These are phyloP conservation scores for Diaporthe citrichinensis DNA, from an alignment of 2,329 filamentous ascomycete species.

Conservation along the genomic window DNA sequence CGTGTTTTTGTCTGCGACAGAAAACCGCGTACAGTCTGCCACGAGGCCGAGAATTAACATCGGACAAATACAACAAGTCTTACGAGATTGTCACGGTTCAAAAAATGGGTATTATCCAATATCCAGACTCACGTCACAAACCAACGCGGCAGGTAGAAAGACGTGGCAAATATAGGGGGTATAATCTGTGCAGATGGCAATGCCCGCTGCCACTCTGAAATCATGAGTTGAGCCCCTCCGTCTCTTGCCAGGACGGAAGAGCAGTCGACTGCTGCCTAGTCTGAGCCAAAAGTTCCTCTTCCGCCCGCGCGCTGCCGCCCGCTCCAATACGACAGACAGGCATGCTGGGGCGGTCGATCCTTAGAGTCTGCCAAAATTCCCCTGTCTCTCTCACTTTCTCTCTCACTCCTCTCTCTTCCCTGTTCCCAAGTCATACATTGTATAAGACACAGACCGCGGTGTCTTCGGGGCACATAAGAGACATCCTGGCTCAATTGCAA, in stretches of 20 bases:
- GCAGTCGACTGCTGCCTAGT: not conserved
- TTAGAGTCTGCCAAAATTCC: not conserved
- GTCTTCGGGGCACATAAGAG: not conserved
- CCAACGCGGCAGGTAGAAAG: not conserved
- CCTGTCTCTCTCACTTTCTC: too few relatives aligned
- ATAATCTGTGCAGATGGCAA: conserved; percentile 1
- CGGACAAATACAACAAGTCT: not conserved
- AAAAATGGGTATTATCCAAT: not conserved
- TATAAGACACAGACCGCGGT: not conserved
- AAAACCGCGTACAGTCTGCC: not conserved
- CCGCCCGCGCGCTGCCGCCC: not conserved
- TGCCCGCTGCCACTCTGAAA: not conserved
- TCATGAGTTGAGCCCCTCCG: not conserved
- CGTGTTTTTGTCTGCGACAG: not conserved
- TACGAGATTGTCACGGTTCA: too few relatives aligned
- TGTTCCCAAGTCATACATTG: not conserved
- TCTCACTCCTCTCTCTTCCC: too few relatives aligned
- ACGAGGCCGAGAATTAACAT: too few relatives aligned
- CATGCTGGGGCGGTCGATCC: not conserved
- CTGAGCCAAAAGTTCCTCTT: not conserved
- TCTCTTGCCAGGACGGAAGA: not conserved
- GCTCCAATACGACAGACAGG: not conserved
- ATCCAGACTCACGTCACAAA: not conserved
- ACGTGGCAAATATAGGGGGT: not conserved
- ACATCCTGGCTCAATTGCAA: not conserved